phyloP scores from a whole-genome alignment of 164 flowering plant genomes.

The Magnolia kwangsiensis region DNA sequence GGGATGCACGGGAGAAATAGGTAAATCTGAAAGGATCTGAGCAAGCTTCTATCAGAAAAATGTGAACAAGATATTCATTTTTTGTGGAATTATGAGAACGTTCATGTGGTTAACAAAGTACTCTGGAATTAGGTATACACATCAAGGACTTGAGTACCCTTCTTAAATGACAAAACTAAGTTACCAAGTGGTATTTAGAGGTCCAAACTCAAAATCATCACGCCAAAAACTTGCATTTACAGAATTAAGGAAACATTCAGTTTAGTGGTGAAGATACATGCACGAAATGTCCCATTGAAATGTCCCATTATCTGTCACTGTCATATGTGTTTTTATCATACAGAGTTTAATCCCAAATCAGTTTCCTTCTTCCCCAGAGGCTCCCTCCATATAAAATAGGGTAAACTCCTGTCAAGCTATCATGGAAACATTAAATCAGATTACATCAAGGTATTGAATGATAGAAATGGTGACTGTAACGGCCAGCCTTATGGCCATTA shows the following conservation, averaged over 20 bases:
- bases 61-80: neutral
- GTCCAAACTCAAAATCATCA: neutral
- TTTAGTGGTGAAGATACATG: neutral
- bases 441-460: too few species aligned
- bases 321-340: neutral
- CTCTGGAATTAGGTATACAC: neutral
- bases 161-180: neutral
- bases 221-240: neutral
- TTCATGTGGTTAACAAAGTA: neutral
- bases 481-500: too few species aligned
- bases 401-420: neutral
- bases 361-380: too few species aligned
- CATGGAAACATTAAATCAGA: slow-evolving; percentile 2
- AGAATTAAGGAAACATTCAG: neutral
- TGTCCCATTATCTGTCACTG: neutral
- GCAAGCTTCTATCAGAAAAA: slow-evolving; percentile 17
- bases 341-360: neutral
- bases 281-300: neutral
- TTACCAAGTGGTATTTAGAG: neutral
- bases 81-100: neutral
- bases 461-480: too few species aligned
- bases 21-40: slow-evolving; percentile 57
- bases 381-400: neutral
- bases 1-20: slow-evolving; percentile 81
- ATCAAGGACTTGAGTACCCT: neutral